Evolutionary conservation across 306 rosid genomes (phyloP).

Genomic region (Erythrophleum fordii): DNA sequence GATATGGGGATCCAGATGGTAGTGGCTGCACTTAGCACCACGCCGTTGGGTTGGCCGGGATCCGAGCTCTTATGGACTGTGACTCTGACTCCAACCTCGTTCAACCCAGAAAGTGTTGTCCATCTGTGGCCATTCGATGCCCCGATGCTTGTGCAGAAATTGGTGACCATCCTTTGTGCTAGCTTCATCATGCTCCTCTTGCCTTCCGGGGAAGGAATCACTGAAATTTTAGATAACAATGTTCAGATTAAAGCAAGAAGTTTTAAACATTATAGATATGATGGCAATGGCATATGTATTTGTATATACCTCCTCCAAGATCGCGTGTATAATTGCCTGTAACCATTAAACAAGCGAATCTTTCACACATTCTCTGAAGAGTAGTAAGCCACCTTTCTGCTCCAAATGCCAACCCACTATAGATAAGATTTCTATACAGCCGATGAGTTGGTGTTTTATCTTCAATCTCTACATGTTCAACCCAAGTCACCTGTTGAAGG

Average conservation of each 20-base stretch:
- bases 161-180: conserved; percentile 90
- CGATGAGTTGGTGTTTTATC: conserved; percentile 75
- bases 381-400: conserved; percentile 84
- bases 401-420: conserved; percentile 80
- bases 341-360: conserved; percentile 83
- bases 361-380: conserved; percentile 85
- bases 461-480: conserved; percentile 91
- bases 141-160: conserved; percentile 82
- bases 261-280: background rate
- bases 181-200: conserved; percentile 96
- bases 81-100: conserved; percentile 83
- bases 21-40: conserved; percentile 89
- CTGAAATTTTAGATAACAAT: conserved; percentile 38
- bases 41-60: conserved; percentile 88
- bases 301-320: conserved; percentile 78
- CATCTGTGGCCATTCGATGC: conserved; percentile 78
- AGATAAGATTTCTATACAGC: conserved; percentile 70
- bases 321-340: conserved; percentile 71
- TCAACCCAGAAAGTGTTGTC: conserved; percentile 79
- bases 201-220: conserved; percentile 84
- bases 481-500: conserved; percentile 75
- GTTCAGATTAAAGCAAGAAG: background rate
- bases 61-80: conserved; percentile 78
- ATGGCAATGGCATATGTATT: background rate
- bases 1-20: conserved; percentile 90